A percentile compares a stretch with the other conserved stretches of the same genome.
Conservation (phyloP, 306 rosid genomes). For the Lotus japonicus region DNA sequence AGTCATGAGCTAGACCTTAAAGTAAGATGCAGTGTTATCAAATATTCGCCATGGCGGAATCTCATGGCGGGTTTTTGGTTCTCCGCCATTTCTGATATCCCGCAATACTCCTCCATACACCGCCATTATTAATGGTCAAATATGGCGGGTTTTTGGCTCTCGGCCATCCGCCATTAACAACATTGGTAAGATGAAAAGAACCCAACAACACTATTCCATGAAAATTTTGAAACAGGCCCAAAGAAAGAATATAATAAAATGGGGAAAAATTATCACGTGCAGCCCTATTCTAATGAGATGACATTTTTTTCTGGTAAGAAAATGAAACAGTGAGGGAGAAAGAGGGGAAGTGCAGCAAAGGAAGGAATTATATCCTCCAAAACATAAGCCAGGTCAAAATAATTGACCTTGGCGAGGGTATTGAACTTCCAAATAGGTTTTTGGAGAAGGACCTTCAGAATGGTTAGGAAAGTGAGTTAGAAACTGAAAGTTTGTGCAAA, state of each 20-base stretch:
- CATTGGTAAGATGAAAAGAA: not conserved
- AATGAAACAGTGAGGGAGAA: not conserved
- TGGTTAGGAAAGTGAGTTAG: not conserved
- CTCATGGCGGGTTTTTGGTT: no score
- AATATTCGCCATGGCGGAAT: no score
- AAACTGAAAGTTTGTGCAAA: not conserved
- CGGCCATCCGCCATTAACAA: no score
- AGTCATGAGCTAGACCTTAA: not conserved
- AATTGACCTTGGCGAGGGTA: not conserved
- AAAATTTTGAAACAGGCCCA: not conserved
- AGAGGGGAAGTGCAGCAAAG: not conserved
- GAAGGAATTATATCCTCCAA: not conserved
- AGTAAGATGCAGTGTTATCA: no score
- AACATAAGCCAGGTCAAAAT: not conserved
- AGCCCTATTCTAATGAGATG: not conserved
- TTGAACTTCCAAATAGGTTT: slow-evolving; percentile 4
- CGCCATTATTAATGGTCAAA: no score
- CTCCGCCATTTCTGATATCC: no score
- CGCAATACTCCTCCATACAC: no score
- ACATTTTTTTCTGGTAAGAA: not conserved
- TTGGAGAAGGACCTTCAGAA: not conserved
- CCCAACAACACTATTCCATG: slow-evolving; percentile 3
- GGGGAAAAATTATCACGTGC: not conserved
- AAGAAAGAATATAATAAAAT: not conserved
- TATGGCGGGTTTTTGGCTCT: no score